These are phyloP conservation scores for Symbiodinium pilosum DNA, from an alignment of 73 alveolate species.

Conservation along the genomic window DNA sequence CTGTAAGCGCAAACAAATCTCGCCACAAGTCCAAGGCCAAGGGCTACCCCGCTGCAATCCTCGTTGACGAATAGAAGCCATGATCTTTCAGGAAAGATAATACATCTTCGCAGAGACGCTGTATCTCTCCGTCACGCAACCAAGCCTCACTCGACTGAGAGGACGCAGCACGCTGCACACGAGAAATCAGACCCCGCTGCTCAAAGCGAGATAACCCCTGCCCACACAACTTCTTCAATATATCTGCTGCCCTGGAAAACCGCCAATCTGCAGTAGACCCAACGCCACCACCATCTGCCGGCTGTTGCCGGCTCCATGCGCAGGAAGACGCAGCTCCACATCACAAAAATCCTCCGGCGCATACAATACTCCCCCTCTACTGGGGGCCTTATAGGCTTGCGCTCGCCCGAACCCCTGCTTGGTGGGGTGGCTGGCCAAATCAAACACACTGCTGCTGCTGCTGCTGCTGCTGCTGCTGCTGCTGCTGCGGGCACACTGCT, in stretches of 20 bases:
- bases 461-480: neutral
- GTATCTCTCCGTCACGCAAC: neutral
- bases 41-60: slow-evolving; percentile 5
- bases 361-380: neutral
- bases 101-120: neutral
- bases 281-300: neutral
- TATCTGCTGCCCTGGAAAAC: neutral
- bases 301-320: neutral
- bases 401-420: neutral
- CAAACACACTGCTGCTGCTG: neutral
- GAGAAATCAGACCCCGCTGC: neutral
- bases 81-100: neutral
- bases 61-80: neutral
- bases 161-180: neutral
- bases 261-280: neutral
- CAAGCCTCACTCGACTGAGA: slow-evolving; percentile 12
- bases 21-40: neutral
- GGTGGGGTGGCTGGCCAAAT: neutral
- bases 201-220: neutral
- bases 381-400: neutral
- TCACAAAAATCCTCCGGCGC: neutral
- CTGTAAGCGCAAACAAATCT: slow-evolving; percentile 7
- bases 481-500: slow-evolving; percentile 4
- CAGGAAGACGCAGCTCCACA: slow-evolving; percentile 14
- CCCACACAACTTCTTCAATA: neutral